Evolutionary conservation across 192 early-diverging fungal species (phyloP).

Genomic region (Backusella australiensis): DNA sequence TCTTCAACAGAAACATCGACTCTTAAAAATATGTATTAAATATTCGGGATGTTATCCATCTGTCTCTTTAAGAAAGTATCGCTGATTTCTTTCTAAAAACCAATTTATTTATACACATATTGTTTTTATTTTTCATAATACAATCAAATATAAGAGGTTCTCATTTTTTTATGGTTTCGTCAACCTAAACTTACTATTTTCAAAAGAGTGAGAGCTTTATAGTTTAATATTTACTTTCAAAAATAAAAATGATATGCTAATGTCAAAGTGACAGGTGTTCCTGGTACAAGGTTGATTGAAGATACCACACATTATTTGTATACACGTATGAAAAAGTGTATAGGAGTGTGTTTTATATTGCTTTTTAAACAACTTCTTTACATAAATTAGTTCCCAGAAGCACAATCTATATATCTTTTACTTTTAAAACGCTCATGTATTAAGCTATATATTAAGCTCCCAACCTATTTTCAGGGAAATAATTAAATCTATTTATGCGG

Average conservation of each 20-base stretch:
- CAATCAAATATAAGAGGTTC: too few relatives aligned
- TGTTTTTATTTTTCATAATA: background rate
- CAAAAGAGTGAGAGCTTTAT: background rate
- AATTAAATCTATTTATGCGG: background rate
- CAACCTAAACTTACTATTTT: background rate
- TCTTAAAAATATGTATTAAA: background rate
- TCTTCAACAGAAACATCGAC: background rate
- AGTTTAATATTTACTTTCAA: background rate
- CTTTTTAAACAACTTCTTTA: background rate
- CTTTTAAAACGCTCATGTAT: background rate
- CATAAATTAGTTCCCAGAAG: background rate
- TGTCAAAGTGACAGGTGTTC: background rate
- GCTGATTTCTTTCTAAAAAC: background rate
- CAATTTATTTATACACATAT: background rate
- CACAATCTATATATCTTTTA: background rate
- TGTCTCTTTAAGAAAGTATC: background rate
- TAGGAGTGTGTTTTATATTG: too few relatives aligned
- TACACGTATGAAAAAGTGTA: too few relatives aligned
- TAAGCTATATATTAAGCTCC: background rate
- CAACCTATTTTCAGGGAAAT: background rate
- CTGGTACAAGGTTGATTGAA: background rate
- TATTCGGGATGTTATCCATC: background rate
- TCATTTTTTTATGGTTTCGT: background rate
- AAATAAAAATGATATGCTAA: background rate
- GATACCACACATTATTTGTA: background rate